These are phyloP conservation scores for Yarrowia sp. DNA, from an alignment of 805 yeast species.

Conservation along the genomic window DNA sequence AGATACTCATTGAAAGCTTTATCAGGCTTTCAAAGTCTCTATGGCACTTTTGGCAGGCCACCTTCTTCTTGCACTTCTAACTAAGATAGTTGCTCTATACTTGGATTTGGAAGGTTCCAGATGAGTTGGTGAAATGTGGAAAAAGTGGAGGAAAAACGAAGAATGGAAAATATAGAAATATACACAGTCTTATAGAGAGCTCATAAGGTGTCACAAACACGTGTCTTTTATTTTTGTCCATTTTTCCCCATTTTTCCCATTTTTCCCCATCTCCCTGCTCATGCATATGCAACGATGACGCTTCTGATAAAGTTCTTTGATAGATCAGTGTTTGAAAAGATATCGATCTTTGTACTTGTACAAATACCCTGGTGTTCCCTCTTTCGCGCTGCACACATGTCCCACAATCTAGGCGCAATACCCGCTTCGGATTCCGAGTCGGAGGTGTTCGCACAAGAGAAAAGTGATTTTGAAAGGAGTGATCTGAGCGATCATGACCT, in stretches of 20 bases:
- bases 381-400: not conserved
- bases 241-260: too few species aligned
- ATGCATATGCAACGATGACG: slow-evolving; percentile 13
- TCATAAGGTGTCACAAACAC: too few species aligned
- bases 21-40: too few species aligned
- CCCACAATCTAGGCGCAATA: slow-evolving; percentile 30
- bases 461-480: too few species aligned
- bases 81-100: not conserved
- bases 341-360: not conserved
- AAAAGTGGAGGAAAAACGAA: not conserved
- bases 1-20: too few species aligned
- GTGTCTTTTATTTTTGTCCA: too few species aligned
- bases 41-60: too few species aligned
- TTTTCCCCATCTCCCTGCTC: not conserved
- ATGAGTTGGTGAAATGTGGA: too few species aligned
- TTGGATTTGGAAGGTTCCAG: not conserved
- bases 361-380: not conserved
- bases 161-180: too few species aligned
- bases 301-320: not conserved
- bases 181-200: too few species aligned
- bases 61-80: too few species aligned
- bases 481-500: too few species aligned
- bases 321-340: slow-evolving; percentile 19
- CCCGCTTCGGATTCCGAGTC: slow-evolving; percentile 26
- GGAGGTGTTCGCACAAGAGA: not conserved